phyloP scores from a whole-genome alignment of 148 eudicot species.

The Silene uniflora region DNA sequence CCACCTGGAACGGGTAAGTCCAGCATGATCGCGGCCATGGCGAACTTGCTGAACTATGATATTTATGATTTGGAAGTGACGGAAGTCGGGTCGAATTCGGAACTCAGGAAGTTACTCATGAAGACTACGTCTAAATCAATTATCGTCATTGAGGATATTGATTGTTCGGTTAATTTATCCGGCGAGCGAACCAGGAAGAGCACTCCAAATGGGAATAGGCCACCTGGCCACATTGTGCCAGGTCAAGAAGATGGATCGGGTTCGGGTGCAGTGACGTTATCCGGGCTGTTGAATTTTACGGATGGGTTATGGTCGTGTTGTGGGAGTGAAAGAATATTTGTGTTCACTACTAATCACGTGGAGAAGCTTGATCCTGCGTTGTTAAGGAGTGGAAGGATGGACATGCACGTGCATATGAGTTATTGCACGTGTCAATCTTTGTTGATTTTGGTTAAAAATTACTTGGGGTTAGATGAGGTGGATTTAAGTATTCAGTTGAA shows the following conservation, averaged over 20 bases:
- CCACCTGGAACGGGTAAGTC: slow-evolving; percentile 98
- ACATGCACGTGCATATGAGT: slow-evolving; percentile 84
- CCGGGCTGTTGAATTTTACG: slow-evolving; percentile 83
- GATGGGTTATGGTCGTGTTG: slow-evolving; percentile 98
- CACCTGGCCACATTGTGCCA: not conserved
- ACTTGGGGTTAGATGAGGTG: slow-evolving; percentile 42
- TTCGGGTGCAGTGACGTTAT: slow-evolving; percentile 47
- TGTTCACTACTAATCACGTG: slow-evolving; percentile 86
- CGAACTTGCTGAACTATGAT: slow-evolving; percentile 71
- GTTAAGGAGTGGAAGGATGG: slow-evolving; percentile 89
- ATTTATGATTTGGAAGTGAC: slow-evolving; percentile 84
- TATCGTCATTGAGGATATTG: slow-evolving; percentile 90
- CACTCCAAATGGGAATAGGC: not conserved
- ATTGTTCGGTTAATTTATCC: slow-evolving; percentile 65
- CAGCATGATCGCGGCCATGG: slow-evolving; percentile 97
- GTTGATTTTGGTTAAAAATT: slow-evolving; percentile 63
- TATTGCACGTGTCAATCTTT: slow-evolving; percentile 52
- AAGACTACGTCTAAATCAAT: slow-evolving; percentile 88
- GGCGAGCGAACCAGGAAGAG: slow-evolving; percentile 37
- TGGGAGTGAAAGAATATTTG: slow-evolving; percentile 90
- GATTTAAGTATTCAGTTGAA: slow-evolving; percentile 32
- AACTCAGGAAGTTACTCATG: slow-evolving; percentile 76
- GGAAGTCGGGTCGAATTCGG: slow-evolving; percentile 74
- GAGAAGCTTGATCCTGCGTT: slow-evolving; percentile 89
- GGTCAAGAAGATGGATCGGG: slow-evolving; percentile 8